A percentile compares a stretch with the other conserved stretches of the same genome.
Evolutionary conservation across 495 filamentous ascomycete genomes (phyloP).

Genomic region (Aspergillus cristatus): DNA sequence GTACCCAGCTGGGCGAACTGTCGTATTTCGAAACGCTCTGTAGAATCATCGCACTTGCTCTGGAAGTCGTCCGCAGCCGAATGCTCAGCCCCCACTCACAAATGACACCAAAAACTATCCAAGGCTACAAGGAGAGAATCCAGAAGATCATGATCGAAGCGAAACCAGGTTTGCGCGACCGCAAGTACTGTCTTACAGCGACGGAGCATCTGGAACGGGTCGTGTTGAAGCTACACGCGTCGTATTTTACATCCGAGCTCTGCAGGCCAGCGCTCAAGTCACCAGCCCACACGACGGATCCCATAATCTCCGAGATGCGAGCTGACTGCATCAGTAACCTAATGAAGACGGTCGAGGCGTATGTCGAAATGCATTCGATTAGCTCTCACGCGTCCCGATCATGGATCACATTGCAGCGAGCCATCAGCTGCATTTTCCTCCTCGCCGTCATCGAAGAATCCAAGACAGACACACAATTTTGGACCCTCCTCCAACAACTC

Average conservation of each 20-base stretch:
- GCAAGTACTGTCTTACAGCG: conserved; percentile 33
- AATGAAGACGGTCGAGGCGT: conserved; percentile 37
- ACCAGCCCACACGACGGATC: conserved; percentile 20
- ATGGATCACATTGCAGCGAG: conserved; percentile 39
- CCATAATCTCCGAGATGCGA: conserved; percentile 33
- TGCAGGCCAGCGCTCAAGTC: conserved; percentile 48
- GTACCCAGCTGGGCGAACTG: conserved; percentile 29
- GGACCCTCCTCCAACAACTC: conserved; percentile 30
- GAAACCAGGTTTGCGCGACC: conserved; percentile 43
- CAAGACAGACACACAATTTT: conserved; percentile 29
- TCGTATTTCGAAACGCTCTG: conserved; percentile 48
- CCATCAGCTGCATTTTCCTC: conserved; percentile 39
- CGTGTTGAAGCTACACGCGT: conserved; percentile 47
- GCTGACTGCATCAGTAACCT: conserved; percentile 32
- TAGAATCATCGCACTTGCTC: conserved; percentile 38
- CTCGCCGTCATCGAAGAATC: conserved; percentile 38
- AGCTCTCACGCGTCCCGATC: conserved; percentile 36
- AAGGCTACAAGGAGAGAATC: conserved; percentile 41
- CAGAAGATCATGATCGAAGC: conserved; percentile 43
- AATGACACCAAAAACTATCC: conserved; percentile 37
- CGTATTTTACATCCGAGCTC: conserved; percentile 51
- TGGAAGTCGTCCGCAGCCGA: conserved; percentile 50
- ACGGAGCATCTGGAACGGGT: conserved; percentile 47
- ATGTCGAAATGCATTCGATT: conserved; percentile 37
- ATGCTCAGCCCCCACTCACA: conserved; percentile 36